phyloP scores from a whole-genome alignment of 805 yeast genomes.

The Saccharomycopsis sp. region DNA sequence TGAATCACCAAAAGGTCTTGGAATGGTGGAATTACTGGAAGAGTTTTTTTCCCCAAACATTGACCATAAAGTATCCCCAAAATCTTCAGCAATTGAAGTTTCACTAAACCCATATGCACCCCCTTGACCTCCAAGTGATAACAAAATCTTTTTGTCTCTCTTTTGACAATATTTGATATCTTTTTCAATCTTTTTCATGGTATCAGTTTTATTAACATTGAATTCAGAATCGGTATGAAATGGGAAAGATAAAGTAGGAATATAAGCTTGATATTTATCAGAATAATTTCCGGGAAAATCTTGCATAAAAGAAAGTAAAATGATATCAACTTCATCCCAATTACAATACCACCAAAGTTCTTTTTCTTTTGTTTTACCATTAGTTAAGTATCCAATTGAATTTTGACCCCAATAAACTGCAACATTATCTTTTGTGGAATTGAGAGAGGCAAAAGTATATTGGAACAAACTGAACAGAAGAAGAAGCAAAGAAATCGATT shows the following conservation, averaged over 20 bases:
- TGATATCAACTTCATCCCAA: slow-evolving; percentile 57
- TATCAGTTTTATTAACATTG: slow-evolving; percentile 34
- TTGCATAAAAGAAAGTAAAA: slow-evolving; percentile 60
- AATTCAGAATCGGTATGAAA: slow-evolving; percentile 25
- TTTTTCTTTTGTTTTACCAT: slow-evolving; percentile 25
- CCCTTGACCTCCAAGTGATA: slow-evolving; percentile 56
- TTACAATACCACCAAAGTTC: slow-evolving; percentile 50
- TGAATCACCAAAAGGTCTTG: slow-evolving; percentile 39
- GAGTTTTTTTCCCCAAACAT: slow-evolving; percentile 35
- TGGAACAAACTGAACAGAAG: too few relatives aligned
- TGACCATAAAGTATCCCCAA: slow-evolving; percentile 45
- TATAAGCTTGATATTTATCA: slow-evolving; percentile 9
- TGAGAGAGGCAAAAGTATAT: too few relatives aligned
- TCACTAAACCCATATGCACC: slow-evolving; percentile 44
- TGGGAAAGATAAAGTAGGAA: slow-evolving; percentile 21
- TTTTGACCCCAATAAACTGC: slow-evolving; percentile 90
- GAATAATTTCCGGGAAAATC: slow-evolving; percentile 39
- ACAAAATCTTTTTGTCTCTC: slow-evolving; percentile 44
- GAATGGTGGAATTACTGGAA: slow-evolving; percentile 6
- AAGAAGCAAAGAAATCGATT: too few relatives aligned
- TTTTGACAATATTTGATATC: slow-evolving; percentile 61
- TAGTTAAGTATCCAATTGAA: slow-evolving; percentile 47
- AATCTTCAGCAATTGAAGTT: slow-evolving; percentile 39
- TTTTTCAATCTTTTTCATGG: slow-evolving; percentile 35
- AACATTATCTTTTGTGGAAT: slow-evolving; percentile 41